Evolutionary conservation across 1,284 basidiomycete species (phyloP), one percentile per base, ranked within the genome.

Genomic region (Fomitopsis pinicola): DNA sequence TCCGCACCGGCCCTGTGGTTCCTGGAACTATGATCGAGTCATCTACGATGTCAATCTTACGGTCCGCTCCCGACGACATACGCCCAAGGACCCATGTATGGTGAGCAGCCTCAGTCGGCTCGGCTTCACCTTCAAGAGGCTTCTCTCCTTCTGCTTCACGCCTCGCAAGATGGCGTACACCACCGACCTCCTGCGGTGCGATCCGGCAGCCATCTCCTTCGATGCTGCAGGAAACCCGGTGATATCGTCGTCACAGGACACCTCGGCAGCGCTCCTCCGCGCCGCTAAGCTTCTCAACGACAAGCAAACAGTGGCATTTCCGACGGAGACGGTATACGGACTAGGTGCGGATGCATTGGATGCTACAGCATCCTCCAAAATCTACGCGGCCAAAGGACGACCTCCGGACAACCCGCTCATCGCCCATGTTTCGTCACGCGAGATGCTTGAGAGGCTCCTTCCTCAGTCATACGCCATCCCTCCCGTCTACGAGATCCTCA

Each of bases 291-390:
- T 67, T 14, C 66, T 74, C 4, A 67, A 69, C 17, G 62, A 65
- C 14, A 59, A 59, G 19, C 64, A 70, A 52, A 67, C 68, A 15
- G 93, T 99, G 45, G 95, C 91, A 0, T 95, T 99, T 70, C 97
- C 97, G 0, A 98, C 97, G 35, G 97, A 99, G 76, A 99, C 97
- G 0, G 97, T 99, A 26, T 99, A 99, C 73, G 97, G 97, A 1
- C 86, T 99, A 4, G 97, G 94, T 26, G 97, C 94, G 0, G 80
- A 90, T 42, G 95, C 96, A 0, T 78, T 96, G 44, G 78, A 88
- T 62, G 69, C 84, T 0, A 69, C 76, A 19, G 95, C 95, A 8
- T 83, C 87, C 3, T 73, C 81, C 1, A 82, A 82, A 64, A 97
- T 99, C 68, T 99, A 96, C 75, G 78, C 83, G 10, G 92, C 92